These are phyloP conservation scores for Rhizopogon vulgaris DNA, from an alignment of 768 basidiomycete species.

Conservation along the genomic window DNA sequence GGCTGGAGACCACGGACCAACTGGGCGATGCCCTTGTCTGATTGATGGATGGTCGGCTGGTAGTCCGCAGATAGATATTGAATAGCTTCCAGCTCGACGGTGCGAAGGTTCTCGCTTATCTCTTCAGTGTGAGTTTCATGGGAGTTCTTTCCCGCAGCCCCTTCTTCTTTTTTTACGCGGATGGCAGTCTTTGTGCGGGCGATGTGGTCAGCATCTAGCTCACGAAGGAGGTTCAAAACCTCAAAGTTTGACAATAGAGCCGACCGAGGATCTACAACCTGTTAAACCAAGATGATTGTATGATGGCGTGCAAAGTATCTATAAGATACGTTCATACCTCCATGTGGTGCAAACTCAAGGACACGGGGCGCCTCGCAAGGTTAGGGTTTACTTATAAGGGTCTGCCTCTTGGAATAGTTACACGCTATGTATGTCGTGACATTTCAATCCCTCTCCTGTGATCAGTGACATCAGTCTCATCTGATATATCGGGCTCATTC, in stretches of 20 bases:
- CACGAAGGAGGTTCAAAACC: slow-evolving; percentile 70
- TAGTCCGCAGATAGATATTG: slow-evolving; percentile 74
- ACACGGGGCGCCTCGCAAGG: neutral
- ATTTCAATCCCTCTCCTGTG: no score
- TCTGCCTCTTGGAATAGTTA: no score
- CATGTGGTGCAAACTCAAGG: neutral
- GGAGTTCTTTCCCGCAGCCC: slow-evolving; percentile 32
- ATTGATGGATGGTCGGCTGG: slow-evolving; percentile 64
- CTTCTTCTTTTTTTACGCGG: slow-evolving; percentile 75
- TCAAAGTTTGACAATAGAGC: slow-evolving; percentile 89
- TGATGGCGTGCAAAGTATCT: neutral
- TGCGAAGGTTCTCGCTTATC: slow-evolving; percentile 74
- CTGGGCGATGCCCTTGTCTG: slow-evolving; percentile 51
- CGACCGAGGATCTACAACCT: slow-evolving; percentile 47
- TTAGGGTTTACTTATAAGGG: neutral
- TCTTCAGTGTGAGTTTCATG: slow-evolving; percentile 40
- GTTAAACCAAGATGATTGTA: neutral
- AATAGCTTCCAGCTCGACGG: slow-evolving; percentile 85
- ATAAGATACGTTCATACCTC: neutral
- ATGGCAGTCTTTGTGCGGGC: slow-evolving; percentile 63
- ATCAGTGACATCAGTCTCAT: no score
- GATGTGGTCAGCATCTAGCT: slow-evolving; percentile 70
- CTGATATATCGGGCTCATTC: no score
- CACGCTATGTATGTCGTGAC: no score
- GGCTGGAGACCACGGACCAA: slow-evolving; percentile 64